A percentile compares a stretch with the other conserved stretches of the same genome.
Conservation (phyloP, 257 asterid species). For the Mentha longifolia region DNA sequence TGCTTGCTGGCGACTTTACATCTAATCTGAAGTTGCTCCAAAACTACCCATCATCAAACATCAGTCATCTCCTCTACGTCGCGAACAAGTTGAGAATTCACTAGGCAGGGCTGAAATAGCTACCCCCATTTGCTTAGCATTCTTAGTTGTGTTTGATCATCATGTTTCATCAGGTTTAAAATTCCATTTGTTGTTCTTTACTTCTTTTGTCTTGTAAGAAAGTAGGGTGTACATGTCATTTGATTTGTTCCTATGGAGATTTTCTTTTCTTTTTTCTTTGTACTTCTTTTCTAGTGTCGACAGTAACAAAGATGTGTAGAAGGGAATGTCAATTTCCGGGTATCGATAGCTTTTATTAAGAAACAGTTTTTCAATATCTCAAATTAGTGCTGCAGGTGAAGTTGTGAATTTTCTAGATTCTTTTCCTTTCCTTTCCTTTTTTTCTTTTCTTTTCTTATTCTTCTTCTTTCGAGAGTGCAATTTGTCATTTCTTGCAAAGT, state of each 20-base stretch:
- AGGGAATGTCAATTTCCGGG: background rate
- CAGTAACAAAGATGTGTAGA: background rate
- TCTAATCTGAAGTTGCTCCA: conserved; percentile 89
- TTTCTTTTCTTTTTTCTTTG: background rate
- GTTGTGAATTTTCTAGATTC: background rate
- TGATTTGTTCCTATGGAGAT: conserved; percentile 23
- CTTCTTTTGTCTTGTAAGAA: conserved; percentile 32
- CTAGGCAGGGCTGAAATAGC: conserved; percentile 36
- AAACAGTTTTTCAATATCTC: background rate
- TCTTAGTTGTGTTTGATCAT: conserved; percentile 27
- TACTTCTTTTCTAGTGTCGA: conserved; percentile 24
- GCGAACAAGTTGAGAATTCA: conserved; percentile 72
- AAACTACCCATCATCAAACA: conserved; percentile 78
- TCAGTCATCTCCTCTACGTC: conserved; percentile 89
- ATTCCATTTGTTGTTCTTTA: conserved; percentile 20
- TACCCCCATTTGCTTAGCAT: conserved; percentile 30
- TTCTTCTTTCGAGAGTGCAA: too few species aligned
- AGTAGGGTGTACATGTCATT: conserved; percentile 40
- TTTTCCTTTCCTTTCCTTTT: background rate
- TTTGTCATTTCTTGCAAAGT: too few species aligned
- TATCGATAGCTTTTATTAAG: background rate
- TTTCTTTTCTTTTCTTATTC: background rate
- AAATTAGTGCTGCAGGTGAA: background rate
- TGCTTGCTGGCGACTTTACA: conserved; percentile 95
- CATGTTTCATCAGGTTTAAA: conserved; percentile 5